Evolutionary conservation across 352 stramenopile species (phyloP).

Genomic region (Pythium rhizo-oryzae): DNA sequence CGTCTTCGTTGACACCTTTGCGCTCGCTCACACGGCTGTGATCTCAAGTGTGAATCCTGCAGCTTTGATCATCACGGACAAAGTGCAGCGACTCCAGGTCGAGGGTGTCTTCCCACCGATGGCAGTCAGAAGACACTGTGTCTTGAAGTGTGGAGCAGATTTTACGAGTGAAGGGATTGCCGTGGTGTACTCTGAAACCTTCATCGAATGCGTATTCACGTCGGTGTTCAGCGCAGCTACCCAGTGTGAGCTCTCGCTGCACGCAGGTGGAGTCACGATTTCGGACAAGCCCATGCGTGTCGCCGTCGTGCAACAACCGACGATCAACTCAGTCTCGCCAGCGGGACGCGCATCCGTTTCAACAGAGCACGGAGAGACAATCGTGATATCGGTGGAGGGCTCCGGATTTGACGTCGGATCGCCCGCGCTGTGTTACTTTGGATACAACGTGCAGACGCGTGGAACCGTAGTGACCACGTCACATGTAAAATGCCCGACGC

Average conservation of each 20-base stretch:
- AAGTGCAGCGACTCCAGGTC: constrained; percentile 9
- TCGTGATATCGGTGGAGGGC: constrained; percentile 12
- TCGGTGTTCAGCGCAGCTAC: not conserved
- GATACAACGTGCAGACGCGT: constrained; percentile 8
- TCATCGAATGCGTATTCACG: constrained; percentile 20
- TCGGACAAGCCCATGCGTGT: constrained; percentile 8
- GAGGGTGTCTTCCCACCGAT: constrained; percentile 16
- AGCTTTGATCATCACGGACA: constrained; percentile 1
- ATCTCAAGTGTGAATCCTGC: constrained; percentile 7
- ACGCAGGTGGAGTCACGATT: not conserved
- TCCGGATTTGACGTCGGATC: constrained; percentile 12
- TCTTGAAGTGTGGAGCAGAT: constrained; percentile 5
- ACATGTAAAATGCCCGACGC: constrained; percentile 15
- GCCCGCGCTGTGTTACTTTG: constrained; percentile 16
- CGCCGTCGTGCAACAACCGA: not conserved
- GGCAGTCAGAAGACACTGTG: not conserved
- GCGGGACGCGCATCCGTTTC: not conserved
- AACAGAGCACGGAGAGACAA: not conserved
- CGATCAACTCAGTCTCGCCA: not conserved
- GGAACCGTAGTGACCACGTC: not conserved
- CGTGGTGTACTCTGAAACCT: not conserved
- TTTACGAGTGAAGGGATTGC: not conserved
- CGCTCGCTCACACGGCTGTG: not conserved
- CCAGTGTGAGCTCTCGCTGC: constrained; percentile 11
- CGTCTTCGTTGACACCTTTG: not conserved